phyloP scores from a whole-genome alignment of 1,139 yeast genomes.

The Dujonia santamariae region DNA sequence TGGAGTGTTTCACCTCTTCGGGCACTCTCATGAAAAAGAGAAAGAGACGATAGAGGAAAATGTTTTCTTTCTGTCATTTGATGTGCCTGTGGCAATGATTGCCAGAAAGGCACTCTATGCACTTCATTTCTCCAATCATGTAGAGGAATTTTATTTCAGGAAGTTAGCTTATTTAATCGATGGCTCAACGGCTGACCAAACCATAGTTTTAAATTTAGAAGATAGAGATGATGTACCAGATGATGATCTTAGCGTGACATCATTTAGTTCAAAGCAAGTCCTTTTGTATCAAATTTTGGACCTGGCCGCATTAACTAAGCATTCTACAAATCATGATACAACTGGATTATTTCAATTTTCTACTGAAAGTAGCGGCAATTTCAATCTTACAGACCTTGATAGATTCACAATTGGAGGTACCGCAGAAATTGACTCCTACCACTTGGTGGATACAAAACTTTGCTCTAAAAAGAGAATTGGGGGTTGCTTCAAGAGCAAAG shows the following conservation, averaged over 20 bases:
- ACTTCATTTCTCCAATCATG: constrained; percentile 62
- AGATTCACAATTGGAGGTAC: too few species aligned
- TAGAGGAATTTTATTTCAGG: constrained; percentile 65
- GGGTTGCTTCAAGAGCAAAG: constrained; percentile 39
- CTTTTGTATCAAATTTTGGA: constrained; percentile 68
- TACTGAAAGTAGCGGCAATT: too few species aligned
- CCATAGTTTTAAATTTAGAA: constrained; percentile 52
- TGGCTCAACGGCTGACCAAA: constrained; percentile 47
- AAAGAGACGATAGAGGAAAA: constrained; percentile 15
- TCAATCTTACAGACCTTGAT: too few species aligned
- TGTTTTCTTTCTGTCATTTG: constrained; percentile 30
- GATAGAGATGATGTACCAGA: constrained; percentile 40
- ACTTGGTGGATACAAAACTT: constrained; percentile 25
- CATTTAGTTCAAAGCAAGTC: constrained; percentile 32
- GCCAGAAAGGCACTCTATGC: constrained; percentile 75
- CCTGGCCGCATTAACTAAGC: too few species aligned
- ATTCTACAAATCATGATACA: constrained; percentile 8
- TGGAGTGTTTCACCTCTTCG: constrained; percentile 62
- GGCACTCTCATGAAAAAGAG: constrained; percentile 9
- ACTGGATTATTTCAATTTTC: constrained; percentile 12
- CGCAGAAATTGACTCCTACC: constrained; percentile 8
- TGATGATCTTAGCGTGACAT: constrained; percentile 15
- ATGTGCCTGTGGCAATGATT: constrained; percentile 43
- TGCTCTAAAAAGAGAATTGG: constrained; percentile 36
- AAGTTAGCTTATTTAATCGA: constrained; percentile 57